A percentile compares a stretch with the other conserved stretches of the same genome.
These are phyloP conservation scores for Talaromyces albobiverticillius DNA, from an alignment of 2,329 filamentous ascomycete genomes.

Conservation along the genomic window DNA sequence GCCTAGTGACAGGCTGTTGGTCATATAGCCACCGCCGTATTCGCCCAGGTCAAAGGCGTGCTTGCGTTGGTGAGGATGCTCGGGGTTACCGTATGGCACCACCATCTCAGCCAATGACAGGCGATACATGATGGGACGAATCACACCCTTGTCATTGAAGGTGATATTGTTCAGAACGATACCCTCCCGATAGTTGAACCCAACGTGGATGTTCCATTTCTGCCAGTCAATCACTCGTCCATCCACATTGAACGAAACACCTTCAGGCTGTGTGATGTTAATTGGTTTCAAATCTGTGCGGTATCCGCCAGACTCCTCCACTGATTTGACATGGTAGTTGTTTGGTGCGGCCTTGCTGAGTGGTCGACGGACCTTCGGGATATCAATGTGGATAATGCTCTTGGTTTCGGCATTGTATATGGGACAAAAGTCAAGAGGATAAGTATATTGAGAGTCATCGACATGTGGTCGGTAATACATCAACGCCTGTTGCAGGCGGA, in stretches of 20 bases:
- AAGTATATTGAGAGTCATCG: slow-evolving; percentile 88
- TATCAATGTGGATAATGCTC: slow-evolving; percentile 76
- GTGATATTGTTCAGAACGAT: slow-evolving; percentile 87
- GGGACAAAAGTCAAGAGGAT: slow-evolving; percentile 88
- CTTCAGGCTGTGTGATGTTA: slow-evolving; percentile 82
- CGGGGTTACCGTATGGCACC: slow-evolving; percentile 64
- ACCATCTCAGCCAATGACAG: slow-evolving; percentile 92
- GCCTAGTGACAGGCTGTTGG: slow-evolving; percentile 45
- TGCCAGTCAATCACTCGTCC: slow-evolving; percentile 80
- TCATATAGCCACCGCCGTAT: slow-evolving; percentile 49
- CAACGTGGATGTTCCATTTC: slow-evolving; percentile 89
- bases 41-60: slow-evolving; percentile 49
- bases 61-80: slow-evolving; percentile 49
- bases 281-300: slow-evolving; percentile 79
- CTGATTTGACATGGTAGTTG: slow-evolving; percentile 74
- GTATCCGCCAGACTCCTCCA: slow-evolving; percentile 68
- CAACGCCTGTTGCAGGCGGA: slow-evolving; percentile 83
- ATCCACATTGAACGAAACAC: slow-evolving; percentile 77
- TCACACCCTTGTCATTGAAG: slow-evolving; percentile 77
- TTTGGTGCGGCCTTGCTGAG: slow-evolving; percentile 68
- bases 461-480: slow-evolving; percentile 91
- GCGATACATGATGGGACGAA: slow-evolving; percentile 80
- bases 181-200: slow-evolving; percentile 92
- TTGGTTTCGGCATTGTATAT: slow-evolving; percentile 81
- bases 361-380: slow-evolving; percentile 73